These are phyloP conservation scores for Phytophthora rubi DNA, from an alignment of 352 stramenopile species.

Conservation along the genomic window DNA sequence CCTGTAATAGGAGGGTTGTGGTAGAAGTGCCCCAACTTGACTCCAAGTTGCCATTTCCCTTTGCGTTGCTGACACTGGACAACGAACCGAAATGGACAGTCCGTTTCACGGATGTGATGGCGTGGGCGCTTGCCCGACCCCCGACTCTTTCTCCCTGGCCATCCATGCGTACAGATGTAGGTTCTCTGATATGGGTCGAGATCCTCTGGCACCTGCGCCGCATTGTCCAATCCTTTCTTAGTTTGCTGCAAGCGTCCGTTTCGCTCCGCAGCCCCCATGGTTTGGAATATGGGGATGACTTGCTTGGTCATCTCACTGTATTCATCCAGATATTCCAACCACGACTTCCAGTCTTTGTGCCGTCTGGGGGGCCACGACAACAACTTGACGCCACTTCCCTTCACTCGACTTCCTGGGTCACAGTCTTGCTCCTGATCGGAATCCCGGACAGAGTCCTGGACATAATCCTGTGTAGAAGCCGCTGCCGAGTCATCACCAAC, in stretches of 20 bases:
- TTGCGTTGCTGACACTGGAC: conserved; percentile 6
- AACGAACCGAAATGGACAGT: conserved; percentile 22
- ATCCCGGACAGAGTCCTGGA: too few species aligned
- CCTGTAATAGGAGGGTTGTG: conserved; percentile 20
- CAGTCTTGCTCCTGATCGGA: too few species aligned
- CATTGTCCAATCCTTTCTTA: conserved; percentile 1
- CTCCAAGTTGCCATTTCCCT: not conserved
- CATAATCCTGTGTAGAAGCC: too few species aligned
- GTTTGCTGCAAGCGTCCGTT: conserved; percentile 5
- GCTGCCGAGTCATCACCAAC: too few species aligned
- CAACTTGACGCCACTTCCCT: too few species aligned
- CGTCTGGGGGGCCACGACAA: too few species aligned
- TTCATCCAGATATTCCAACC: too few species aligned
- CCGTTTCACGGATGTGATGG: conserved; percentile 10
- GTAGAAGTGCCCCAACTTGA: conserved; percentile 17
- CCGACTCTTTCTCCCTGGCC: conserved; percentile 3
- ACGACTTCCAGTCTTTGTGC: too few species aligned
- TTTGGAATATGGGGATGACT: too few species aligned
- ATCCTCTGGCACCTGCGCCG: not conserved
- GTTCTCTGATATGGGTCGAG: conserved; percentile 11
- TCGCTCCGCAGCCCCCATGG: not conserved
- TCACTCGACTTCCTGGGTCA: too few species aligned
- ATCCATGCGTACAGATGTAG: conserved; percentile 24
- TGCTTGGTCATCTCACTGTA: too few species aligned
- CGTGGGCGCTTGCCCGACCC: conserved; percentile 3